phyloP scores from a whole-genome alignment of 2,329 filamentous ascomycete species.

The Apiospora koreana region DNA sequence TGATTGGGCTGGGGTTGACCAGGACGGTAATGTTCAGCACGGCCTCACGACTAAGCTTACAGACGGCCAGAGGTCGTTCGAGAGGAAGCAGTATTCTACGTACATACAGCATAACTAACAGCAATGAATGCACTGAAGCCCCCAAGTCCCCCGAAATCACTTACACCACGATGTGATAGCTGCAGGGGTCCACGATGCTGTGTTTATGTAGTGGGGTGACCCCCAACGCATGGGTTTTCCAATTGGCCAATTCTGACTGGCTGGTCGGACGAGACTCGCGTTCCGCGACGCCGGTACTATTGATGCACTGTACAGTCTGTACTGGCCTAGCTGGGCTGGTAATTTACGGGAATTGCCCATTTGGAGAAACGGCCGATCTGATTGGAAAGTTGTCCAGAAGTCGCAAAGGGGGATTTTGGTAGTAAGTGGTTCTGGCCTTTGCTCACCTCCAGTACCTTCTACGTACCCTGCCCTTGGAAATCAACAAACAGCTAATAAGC shows the following conservation, averaged over 20 bases:
- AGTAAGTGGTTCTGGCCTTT: too few relatives aligned
- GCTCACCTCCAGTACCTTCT: not conserved
- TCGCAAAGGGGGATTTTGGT: constrained; percentile 2
- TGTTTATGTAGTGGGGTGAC: not conserved
- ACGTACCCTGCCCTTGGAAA: not conserved
- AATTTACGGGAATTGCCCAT: constrained; percentile 1
- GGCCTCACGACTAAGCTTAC: not conserved
- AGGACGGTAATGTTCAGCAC: not conserved
- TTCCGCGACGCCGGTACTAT: constrained; percentile 3
- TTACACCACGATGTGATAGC: not conserved
- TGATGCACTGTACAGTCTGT: constrained; percentile 1
- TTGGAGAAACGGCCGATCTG: constrained; percentile 1
- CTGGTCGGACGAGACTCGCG: not conserved
- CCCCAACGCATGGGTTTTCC: not conserved
- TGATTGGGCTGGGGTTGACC: not conserved
- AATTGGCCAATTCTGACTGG: constrained; percentile 13
- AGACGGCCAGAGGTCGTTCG: not conserved
- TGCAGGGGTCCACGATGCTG: not conserved
- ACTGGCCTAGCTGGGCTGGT: not conserved
- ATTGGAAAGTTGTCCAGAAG: not conserved
- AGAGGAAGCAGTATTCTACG: not conserved
- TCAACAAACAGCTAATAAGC: constrained; percentile 3
- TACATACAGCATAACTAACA: too few relatives aligned
- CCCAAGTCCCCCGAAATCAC: not conserved
- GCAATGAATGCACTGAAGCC: not conserved